Evolutionary conservation across 2,329 filamentous ascomycete genomes (phyloP).

Genomic region (Colletotrichum eleusines): DNA sequence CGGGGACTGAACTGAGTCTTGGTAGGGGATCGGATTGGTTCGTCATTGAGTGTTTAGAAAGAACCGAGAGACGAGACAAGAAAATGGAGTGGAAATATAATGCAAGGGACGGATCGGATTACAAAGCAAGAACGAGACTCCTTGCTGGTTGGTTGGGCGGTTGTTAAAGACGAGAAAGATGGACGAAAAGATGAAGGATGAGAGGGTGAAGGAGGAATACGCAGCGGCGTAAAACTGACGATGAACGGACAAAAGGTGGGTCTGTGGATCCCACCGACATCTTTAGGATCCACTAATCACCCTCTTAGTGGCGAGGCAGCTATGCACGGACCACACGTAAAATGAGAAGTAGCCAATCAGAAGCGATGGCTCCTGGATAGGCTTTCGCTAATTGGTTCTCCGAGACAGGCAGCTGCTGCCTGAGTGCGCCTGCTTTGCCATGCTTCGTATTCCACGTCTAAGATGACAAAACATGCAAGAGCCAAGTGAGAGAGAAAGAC

Average conservation of each 20-base stretch:
- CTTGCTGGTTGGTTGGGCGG: background rate
- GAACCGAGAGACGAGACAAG: background rate
- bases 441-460: no score
- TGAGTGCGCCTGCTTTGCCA: conserved; percentile 13
- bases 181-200: background rate
- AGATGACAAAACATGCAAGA: conserved; percentile 6
- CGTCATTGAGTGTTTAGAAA: background rate
- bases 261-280: background rate
- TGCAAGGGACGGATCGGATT: background rate
- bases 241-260: background rate
- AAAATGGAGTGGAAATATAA: background rate
- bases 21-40: background rate
- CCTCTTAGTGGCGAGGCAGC: background rate
- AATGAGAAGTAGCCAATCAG: background rate
- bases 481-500: background rate
- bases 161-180: no score
- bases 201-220: conserved; percentile 20
- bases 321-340: no score
- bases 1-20: no score
- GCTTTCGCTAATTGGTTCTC: conserved; percentile 10
- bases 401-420: background rate
- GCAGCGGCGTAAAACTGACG: conserved; percentile 33
- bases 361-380: rapidly evolving
- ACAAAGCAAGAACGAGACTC: background rate
- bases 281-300: background rate